These are phyloP conservation scores for Penicillium flavigenum DNA, from an alignment of 495 filamentous ascomycete genomes.

Conservation along the genomic window DNA sequence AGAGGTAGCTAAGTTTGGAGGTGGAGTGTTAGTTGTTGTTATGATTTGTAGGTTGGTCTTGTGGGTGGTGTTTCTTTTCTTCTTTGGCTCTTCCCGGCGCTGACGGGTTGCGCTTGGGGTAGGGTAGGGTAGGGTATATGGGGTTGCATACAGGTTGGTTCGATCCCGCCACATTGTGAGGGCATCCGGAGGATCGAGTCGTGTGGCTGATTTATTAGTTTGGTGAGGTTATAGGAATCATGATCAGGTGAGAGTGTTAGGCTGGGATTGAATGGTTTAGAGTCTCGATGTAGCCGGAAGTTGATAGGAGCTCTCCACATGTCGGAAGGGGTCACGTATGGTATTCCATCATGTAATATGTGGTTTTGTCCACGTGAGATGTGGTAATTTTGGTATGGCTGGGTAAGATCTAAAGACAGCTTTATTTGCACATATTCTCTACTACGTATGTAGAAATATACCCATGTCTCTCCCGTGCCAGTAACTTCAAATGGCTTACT, in stretches of 20 bases:
- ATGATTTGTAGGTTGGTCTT: not conserved
- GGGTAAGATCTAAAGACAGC: not conserved
- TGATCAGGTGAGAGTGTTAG: slow-evolving; percentile 10
- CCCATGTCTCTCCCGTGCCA: too few relatives aligned
- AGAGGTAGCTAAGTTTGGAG: slow-evolving; percentile 74
- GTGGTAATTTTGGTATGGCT: slow-evolving; percentile 5
- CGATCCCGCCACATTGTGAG: slow-evolving; percentile 92
- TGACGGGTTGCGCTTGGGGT: slow-evolving; percentile 10
- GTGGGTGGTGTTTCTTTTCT: not conserved
- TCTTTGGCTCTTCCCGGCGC: not conserved
- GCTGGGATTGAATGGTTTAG: slow-evolving; percentile 2
- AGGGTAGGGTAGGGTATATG: slow-evolving; percentile 16
- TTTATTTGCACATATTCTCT: not conserved
- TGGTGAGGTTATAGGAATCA: slow-evolving; percentile 13
- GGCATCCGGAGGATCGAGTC: slow-evolving; percentile 20
- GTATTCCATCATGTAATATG: slow-evolving; percentile 9
- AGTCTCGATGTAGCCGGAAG: not conserved
- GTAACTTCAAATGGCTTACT: not conserved
- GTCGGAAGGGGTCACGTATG: slow-evolving; percentile 11
- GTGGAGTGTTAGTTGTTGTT: slow-evolving; percentile 12
- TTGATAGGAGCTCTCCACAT: slow-evolving; percentile 12
- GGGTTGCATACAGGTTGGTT: slow-evolving; percentile 78
- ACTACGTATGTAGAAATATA: not conserved
- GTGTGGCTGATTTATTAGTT: slow-evolving; percentile 20
- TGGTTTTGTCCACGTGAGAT: not conserved